A percentile compares a stretch with the other conserved stretches of the same genome.
Conservation (phyloP, 305 asterid species). For the Fraxinus greggii region DNA sequence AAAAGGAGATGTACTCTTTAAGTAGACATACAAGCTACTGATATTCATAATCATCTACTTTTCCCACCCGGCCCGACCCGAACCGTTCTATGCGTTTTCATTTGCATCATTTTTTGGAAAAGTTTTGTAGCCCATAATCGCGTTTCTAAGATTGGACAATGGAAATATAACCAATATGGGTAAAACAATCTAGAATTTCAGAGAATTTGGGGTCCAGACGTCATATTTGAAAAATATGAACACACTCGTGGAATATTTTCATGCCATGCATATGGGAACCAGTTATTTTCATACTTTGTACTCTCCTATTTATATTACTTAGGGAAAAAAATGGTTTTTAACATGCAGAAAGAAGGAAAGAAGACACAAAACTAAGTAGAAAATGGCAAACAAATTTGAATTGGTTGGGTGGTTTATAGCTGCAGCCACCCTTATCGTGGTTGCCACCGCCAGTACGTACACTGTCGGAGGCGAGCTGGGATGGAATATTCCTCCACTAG, state of each 20-base stretch:
- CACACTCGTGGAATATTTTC: background rate
- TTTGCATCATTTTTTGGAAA: background rate
- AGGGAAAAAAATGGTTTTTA: background rate
- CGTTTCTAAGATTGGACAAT: background rate
- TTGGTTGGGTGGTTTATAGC: background rate
- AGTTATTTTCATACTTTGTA: background rate
- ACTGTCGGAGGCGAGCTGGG: slow-evolving; percentile 14
- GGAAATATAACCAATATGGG: background rate
- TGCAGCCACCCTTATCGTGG: background rate
- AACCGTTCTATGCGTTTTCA: background rate
- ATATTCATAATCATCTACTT: background rate
- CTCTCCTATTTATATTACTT: background rate
- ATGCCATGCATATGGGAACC: background rate
- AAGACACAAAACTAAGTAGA: background rate
- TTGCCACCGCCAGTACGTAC: background rate
- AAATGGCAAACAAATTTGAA: background rate
- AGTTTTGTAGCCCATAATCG: background rate
- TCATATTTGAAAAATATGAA: background rate
- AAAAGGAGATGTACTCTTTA: too few relatives aligned
- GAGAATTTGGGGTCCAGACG: background rate
- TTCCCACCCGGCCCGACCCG: background rate
- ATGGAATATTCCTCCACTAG: slow-evolving; percentile 25
- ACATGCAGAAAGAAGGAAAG: background rate
- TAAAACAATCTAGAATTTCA: background rate
- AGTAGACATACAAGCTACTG: too few relatives aligned